Percentiles rank a stretch among this genome's conserved stretches.
Conservation (phyloP, 2,329 filamentous ascomycete species). For the Fusarium avenaceum region DNA sequence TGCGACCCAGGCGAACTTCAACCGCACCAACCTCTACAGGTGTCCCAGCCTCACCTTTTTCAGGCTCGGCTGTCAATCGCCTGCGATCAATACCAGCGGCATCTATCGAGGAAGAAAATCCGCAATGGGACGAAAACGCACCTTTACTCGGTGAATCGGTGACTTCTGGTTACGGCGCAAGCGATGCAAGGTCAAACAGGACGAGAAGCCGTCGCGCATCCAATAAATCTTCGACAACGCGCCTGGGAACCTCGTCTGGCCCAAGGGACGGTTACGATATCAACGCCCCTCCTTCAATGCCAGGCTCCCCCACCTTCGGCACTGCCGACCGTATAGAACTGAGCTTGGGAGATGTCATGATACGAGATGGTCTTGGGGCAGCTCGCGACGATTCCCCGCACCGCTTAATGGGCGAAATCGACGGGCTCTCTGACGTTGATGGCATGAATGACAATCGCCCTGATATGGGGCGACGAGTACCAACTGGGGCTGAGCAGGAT, state of each 20-base stretch:
- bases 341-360: constrained; percentile 77
- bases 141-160: constrained; percentile 65
- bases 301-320: constrained; percentile 70
- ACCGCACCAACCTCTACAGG: constrained; percentile 56
- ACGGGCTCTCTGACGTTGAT: constrained; percentile 51
- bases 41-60: constrained; percentile 52
- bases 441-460: constrained; percentile 49
- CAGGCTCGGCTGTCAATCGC: constrained; percentile 51
- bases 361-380: constrained; percentile 71
- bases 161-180: constrained; percentile 59
- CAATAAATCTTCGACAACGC: constrained; percentile 65
- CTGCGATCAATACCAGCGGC: constrained; percentile 54
- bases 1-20: constrained; percentile 74
- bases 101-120: constrained; percentile 63
- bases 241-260: constrained; percentile 52
- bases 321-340: constrained; percentile 64
- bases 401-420: constrained; percentile 50
- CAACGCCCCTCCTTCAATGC: constrained; percentile 78
- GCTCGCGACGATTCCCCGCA: constrained; percentile 52
- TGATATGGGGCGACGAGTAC: constrained; percentile 61
- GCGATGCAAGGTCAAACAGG: constrained; percentile 54
- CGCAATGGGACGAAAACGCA: constrained; percentile 63
- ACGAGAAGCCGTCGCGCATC: constrained; percentile 62
- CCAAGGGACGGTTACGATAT: constrained; percentile 68
- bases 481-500: constrained; percentile 81